phyloP scores from a whole-genome alignment of 2,329 filamentous ascomycete genomes.

The Calonectria hawksworthii region DNA sequence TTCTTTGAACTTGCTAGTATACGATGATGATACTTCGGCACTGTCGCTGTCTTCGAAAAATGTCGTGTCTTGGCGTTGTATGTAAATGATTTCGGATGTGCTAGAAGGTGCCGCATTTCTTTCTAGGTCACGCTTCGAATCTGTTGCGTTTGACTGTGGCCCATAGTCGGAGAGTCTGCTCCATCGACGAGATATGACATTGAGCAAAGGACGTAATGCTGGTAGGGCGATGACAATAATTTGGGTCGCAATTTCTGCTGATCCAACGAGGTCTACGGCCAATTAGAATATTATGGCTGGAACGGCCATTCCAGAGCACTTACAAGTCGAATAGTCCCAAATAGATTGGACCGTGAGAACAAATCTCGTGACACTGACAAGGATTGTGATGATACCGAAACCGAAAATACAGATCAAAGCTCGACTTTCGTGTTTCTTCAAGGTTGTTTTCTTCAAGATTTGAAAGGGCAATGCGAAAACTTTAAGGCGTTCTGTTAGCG shows the following conservation, averaged over 20 bases:
- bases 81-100: not conserved
- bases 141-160: not conserved
- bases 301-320: not conserved
- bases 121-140: not conserved
- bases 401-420: not conserved
- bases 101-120: not conserved
- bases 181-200: not conserved
- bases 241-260: not conserved
- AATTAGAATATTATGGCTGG: not conserved
- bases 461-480: not conserved
- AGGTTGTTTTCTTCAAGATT: not conserved
- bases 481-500: not conserved
- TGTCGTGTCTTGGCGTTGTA: not conserved
- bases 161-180: not conserved
- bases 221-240: slow-evolving; percentile 2
- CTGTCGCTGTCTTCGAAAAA: not conserved
- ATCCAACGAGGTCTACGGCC: not conserved
- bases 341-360: not conserved
- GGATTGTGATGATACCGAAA: not conserved
- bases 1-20: not conserved
- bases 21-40: not conserved
- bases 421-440: not conserved
- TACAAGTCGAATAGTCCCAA: slow-evolving; percentile 1
- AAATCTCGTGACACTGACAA: not conserved
- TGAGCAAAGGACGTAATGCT: not conserved